These are phyloP conservation scores for Populus ilicifolia DNA, from an alignment of 345 rosid species.

Conservation along the genomic window DNA sequence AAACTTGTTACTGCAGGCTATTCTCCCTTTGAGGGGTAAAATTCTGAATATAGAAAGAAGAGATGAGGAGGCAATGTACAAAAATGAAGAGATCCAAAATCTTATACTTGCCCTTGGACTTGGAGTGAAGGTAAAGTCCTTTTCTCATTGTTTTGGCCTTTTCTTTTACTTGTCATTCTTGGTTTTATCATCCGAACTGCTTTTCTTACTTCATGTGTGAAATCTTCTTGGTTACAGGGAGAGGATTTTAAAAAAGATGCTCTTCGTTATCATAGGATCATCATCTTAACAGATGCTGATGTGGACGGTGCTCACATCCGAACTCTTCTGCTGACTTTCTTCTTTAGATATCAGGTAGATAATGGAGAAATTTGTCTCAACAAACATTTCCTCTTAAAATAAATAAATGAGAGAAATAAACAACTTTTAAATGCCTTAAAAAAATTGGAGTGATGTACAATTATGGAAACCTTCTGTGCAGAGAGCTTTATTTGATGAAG, in stretches of 20 bases:
- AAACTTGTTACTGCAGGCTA: slow-evolving; percentile 56
- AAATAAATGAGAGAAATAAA: neutral
- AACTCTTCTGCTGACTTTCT: slow-evolving; percentile 86
- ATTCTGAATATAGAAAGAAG: slow-evolving; percentile 88
- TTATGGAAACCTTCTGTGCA: slow-evolving; percentile 34
- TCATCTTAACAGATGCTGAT: slow-evolving; percentile 98
- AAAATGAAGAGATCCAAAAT: slow-evolving; percentile 95
- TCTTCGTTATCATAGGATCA: slow-evolving; percentile 88
- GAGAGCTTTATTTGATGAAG: slow-evolving; percentile 86
- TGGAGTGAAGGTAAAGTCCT: slow-evolving; percentile 73
- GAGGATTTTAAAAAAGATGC: slow-evolving; percentile 85
- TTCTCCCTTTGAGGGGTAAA: slow-evolving; percentile 97
- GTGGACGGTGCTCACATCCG: slow-evolving; percentile 99
- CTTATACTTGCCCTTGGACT: slow-evolving; percentile 93
- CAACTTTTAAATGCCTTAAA: neutral
- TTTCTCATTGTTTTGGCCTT: slow-evolving; percentile 1
- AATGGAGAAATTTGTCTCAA: neutral
- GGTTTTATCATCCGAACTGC: slow-evolving; percentile 5
- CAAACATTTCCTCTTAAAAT: neutral
- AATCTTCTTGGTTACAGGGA: slow-evolving; percentile 50
- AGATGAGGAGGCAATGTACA: slow-evolving; percentile 98
- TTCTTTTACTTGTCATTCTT: neutral
- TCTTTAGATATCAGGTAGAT: slow-evolving; percentile 94
- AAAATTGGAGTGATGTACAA: slow-evolving; percentile 5
- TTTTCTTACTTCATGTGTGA: slow-evolving; percentile 4